These are phyloP conservation scores for Syzygium grande DNA, from an alignment of 345 rosid species.

Conservation along the genomic window DNA sequence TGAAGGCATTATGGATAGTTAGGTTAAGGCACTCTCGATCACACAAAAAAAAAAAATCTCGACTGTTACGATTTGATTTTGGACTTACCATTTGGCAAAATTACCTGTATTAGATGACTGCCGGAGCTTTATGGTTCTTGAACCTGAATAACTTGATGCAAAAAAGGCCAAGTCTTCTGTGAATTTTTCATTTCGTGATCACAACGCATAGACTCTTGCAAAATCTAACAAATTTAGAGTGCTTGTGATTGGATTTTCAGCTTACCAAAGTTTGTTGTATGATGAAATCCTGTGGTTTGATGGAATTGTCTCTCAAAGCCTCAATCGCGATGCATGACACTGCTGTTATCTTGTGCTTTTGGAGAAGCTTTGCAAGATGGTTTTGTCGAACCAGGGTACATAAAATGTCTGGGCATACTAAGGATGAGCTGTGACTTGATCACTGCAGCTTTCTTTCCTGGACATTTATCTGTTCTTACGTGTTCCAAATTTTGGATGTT, in stretches of 20 bases:
- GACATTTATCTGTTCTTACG: background rate
- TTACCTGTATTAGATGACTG: background rate
- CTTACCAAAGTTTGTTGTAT: background rate
- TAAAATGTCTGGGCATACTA: background rate
- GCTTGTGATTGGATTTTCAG: background rate
- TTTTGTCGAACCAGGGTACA: background rate
- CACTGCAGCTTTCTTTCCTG: background rate
- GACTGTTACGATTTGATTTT: background rate
- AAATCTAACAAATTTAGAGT: background rate
- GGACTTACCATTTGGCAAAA: background rate
- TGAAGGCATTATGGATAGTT: background rate
- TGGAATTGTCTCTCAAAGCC: background rate
- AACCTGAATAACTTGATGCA: background rate
- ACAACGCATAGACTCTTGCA: background rate
- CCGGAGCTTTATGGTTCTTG: background rate
- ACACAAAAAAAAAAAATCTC: background rate
- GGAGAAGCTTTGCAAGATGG: background rate
- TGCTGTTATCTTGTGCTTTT: background rate
- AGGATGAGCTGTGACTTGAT: background rate
- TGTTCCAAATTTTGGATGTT: background rate
- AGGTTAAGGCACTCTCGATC: background rate
- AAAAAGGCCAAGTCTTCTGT: background rate
- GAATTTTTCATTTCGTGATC: background rate
- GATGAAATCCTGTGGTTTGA: background rate
- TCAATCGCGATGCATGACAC: background rate